These are phyloP conservation scores for Aspergillus novofumigatus DNA, from an alignment of 2,329 filamentous ascomycete species.

Conservation along the genomic window DNA sequence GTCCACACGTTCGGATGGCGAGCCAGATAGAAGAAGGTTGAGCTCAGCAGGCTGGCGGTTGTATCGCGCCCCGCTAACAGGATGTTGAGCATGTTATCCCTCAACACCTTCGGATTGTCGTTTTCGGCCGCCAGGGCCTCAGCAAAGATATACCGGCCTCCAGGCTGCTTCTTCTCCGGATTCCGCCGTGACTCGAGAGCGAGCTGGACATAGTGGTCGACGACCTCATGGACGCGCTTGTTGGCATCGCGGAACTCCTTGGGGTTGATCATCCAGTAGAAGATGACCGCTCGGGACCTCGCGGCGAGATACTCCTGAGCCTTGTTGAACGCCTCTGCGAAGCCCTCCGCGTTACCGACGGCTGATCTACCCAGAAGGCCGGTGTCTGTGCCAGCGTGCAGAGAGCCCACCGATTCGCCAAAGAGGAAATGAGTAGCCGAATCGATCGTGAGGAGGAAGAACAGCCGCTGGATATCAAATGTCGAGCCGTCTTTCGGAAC, in stretches of 20 bases:
- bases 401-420: constrained; percentile 65
- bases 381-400: constrained; percentile 39
- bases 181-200: constrained; percentile 36
- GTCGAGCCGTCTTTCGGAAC: constrained; percentile 47
- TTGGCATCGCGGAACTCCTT: constrained; percentile 39
- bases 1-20: constrained; percentile 34
- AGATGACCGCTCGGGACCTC: constrained; percentile 25
- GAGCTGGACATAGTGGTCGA: constrained; percentile 47
- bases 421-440: constrained; percentile 83
- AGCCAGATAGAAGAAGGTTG: constrained; percentile 46
- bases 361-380: constrained; percentile 46
- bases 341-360: constrained; percentile 29
- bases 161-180: constrained; percentile 26
- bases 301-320: constrained; percentile 29
- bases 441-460: constrained; percentile 80
- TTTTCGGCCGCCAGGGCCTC: constrained; percentile 46
- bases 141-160: constrained; percentile 47
- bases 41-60: constrained; percentile 44
- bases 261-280: constrained; percentile 39
- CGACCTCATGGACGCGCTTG: constrained; percentile 44
- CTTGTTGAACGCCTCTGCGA: constrained; percentile 35
- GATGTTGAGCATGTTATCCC: constrained; percentile 49
- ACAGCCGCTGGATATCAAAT: constrained; percentile 69
- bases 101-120: constrained; percentile 43
- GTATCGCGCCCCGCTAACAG: constrained; percentile 52